Evolutionary conservation across 139 green algal genomes (phyloP), one percentile per base, ranked within the genome.

Genomic region (Spirogloea muscicola): DNA sequence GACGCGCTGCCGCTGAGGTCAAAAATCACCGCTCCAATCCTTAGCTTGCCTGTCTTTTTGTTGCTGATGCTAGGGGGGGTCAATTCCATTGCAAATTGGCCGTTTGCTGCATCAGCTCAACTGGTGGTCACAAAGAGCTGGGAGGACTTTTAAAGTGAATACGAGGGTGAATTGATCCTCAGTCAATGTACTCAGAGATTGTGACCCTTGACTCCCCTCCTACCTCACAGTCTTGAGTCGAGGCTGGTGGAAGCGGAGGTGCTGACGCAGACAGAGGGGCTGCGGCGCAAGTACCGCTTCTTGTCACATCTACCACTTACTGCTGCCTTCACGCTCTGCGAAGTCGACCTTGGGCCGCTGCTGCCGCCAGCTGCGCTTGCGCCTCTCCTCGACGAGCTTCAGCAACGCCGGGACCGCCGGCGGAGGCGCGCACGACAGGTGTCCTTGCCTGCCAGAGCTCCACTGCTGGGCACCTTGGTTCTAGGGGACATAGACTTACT

Each of bases 371-470:
- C 65, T 42, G 21, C 72, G 18, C 49, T 71, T 2, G 13, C 34
- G 18, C 72, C 72, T n/a, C 77, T 80, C 60, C 31, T 58, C 25
- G 66, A 69, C 6, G 72, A 80, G 64, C 27, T 80, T 27, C 27
- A 58, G 36, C 34, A 70, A 3, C 63, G 72, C 49, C 25, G 63
- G 43, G n/a, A n/a, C n/a, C n/a, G n/a, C n/a, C n/a, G n/a, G n/a
- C n/a, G n/a, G n/a, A n/a, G n/a, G n/a, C n/a, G n/a, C n/a, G n/a
- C n/a, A n/a, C n/a, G n/a, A n/a, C n/a, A n/a, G n/a, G n/a, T n/a
- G n/a, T n/a, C n/a, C n/a, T n/a, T n/a, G n/a, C n/a, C n/a, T n/a
- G n/a, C n/a, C n/a, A n/a, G n/a, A n/a, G n/a, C n/a, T n/a, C n/a
- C n/a, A n/a, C n/a, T n/a, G n/a, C n/a, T n/a, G n/a, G n/a, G n/a